A percentile compares a stretch with the other conserved stretches of the same genome.
These are phyloP conservation scores for Colletotrichum liaoningense DNA, from an alignment of 2,329 filamentous ascomycete genomes.

Conservation along the genomic window DNA sequence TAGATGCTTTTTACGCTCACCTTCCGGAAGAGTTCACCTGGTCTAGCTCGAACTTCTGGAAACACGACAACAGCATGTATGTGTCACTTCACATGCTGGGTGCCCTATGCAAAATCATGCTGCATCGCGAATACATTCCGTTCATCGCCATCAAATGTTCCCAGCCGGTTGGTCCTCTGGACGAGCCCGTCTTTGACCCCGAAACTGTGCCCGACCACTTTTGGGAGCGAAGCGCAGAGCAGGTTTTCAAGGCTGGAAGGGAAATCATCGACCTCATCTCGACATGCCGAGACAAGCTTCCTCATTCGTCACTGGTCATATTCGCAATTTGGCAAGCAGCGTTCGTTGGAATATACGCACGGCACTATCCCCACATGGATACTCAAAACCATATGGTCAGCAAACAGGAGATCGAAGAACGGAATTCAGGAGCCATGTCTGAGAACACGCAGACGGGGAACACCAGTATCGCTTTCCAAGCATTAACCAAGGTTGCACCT, in stretches of 20 bases:
- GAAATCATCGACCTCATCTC: conserved; percentile 74
- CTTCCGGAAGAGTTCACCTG: conserved; percentile 51
- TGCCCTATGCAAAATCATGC: conserved; percentile 73
- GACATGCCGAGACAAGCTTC: conserved; percentile 70
- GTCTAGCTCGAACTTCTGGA: conserved; percentile 71
- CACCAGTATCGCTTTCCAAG: conserved; percentile 60
- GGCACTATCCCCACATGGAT: conserved; percentile 78
- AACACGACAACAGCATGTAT: conserved; percentile 75
- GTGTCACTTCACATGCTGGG: conserved; percentile 75
- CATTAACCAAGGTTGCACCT: conserved; percentile 62
- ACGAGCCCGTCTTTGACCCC: conserved; percentile 65
- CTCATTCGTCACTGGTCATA: conserved; percentile 75
- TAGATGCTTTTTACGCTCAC: conserved; percentile 62
- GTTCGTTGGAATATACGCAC: conserved; percentile 74
- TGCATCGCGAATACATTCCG: conserved; percentile 76
- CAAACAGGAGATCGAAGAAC: conserved; percentile 47
- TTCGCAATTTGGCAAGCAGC: conserved; percentile 76
- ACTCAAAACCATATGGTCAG: conserved; percentile 62
- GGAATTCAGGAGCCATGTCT: conserved; percentile 36
- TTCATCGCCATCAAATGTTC: conserved; percentile 70
- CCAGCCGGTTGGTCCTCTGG: conserved; percentile 65
- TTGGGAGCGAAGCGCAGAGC: conserved; percentile 71
- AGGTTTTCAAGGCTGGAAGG: conserved; percentile 71
- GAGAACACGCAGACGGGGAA: conserved; percentile 52
- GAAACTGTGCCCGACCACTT: conserved; percentile 63